Base-by-base conservation (phyloP, 768 basidiomycete genomes). In the Calocybe cyanea region DNA sequence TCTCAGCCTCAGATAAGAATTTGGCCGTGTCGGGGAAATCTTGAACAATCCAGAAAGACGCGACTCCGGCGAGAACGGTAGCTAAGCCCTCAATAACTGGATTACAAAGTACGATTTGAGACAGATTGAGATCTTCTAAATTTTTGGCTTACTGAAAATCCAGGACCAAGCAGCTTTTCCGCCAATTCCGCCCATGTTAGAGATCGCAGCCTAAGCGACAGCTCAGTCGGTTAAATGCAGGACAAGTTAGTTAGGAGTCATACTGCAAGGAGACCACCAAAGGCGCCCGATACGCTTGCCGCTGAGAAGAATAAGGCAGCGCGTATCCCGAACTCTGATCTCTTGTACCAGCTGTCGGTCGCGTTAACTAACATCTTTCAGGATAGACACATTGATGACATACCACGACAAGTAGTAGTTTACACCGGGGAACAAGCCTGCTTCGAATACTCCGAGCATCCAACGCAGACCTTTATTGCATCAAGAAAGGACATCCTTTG, bases 11-110 rank as follows among this genome's bases (percentile, higher is more conserved):
- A n/a, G 73, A 75, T 5, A 91, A 69, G 68, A 89, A 90, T 52
- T 75, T 84, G 20, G 87, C 87, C 1, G 80, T 85, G 54, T 90
- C 85, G 2, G 88, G 87, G 64, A 90, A 91, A 59, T 90, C 88
- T 55, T 87, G 81, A 48, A 90, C 78, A 57, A 90, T 78, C 74
- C 77, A 90, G 67, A 81, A 89, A 1, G 85, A 87, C 8, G 70
- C 60, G 18, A 61, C 59, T 7, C 83, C 85, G 4, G 82, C 84
- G n/a, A 87, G 13, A 19, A 88, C 70, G 1, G 87, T 88, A 11
- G 66, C 67, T 28, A 88, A 64, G 15, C 86, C 87, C 57, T 87
- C 83, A 10, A 87, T 50, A 45, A 87, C 72, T 67, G 50, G 45
- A 34, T 42, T 48, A 41, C n/a, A 34, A 45, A n/a, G 15, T 38